Base-by-base conservation (phyloP, 805 yeast genomes). In the Monosporozyma aerobia region DNA sequence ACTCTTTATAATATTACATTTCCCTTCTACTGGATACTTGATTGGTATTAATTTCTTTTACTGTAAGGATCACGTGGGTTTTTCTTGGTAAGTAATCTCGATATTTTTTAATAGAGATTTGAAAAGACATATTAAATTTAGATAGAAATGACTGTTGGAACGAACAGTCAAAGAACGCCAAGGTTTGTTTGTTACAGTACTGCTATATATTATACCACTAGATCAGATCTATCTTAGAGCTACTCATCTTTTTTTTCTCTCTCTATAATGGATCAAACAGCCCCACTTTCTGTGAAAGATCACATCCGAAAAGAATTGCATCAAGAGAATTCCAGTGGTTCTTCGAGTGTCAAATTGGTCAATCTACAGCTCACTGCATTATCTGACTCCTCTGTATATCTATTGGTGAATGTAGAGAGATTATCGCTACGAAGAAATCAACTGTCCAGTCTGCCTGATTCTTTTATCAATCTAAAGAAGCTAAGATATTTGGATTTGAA, bases 401-500 rank as follows among this genome's bases (percentile, higher is more conserved):
- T 71, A 35, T 58, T 78, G 25, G 43, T 62, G 48, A 58, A 62
- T 11, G 73, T 78, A 5, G 79, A 77, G 53, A 75, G 81, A 58
- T 68, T 85, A 9, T 77, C 82, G 2, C 61, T 85, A 22, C 78
- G 81, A 51, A 73, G 73, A 51, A 85, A 84, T 63, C 64, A 68
- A 30, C 62, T 85, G 13, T 56, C 67, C 0, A 62, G 65, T 2
- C 63, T 85, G 14, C 87, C 89, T 0, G 60, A 65, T 1, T 73
- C 70, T 48, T 74, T 84, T 60, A 55, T 66, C 5, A 63, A 69
- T 8, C 59, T 85, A 53, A 58, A 73, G 13, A 68, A 72, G 45
- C 67, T 86, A 50, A 72, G 79, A 51, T 83, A 81, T 56, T 68
- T 87, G 53, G 92, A 87, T 64, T 67, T 87, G 47, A 85, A 86